A percentile compares a stretch with the other conserved stretches of the same genome.
phyloP scores from a whole-genome alignment of 495 filamentous ascomycete genomes.

The Penicillium antarcticum region DNA sequence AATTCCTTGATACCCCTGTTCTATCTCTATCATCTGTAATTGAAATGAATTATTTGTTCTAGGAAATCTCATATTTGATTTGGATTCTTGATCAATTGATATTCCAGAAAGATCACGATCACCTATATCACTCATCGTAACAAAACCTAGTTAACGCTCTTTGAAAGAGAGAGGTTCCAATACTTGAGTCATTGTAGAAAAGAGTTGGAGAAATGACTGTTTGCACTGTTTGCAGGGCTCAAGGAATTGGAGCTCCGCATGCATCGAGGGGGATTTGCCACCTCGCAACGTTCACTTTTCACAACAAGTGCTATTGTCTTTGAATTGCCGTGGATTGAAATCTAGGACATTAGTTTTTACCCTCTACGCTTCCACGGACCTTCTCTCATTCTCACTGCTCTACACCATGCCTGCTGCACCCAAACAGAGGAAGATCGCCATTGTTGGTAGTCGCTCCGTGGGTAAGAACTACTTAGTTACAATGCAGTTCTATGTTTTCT shows the following conservation, averaged over 20 bases:
- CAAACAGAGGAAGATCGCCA: conserved; percentile 97
- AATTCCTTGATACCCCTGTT: conserved; percentile 6
- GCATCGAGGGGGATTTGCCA: conserved; percentile 28
- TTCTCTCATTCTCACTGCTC: background rate
- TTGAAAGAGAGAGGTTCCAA: too few species aligned
- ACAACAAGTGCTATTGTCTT: background rate
- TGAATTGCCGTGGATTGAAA: background rate
- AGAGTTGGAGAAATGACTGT: conserved; percentile 15
- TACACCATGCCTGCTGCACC: conserved; percentile 69
- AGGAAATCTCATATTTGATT: background rate
- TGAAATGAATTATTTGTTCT: background rate
- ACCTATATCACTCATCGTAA: too few species aligned
- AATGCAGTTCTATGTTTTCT: background rate
- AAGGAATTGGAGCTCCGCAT: conserved; percentile 15
- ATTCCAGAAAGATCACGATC: too few species aligned
- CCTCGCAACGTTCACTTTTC: conserved; percentile 11
- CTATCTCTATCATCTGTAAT: background rate
- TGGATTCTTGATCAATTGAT: too few species aligned
- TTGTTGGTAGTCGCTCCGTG: conserved; percentile 95
- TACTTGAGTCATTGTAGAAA: background rate
- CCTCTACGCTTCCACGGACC: background rate
- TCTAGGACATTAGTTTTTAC: background rate
- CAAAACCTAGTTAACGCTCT: too few species aligned
- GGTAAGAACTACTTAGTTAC: conserved; percentile 55
- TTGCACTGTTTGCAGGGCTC: conserved; percentile 27